Evolutionary conservation across 345 rosid species (phyloP).

Genomic region (Viola odorata): DNA sequence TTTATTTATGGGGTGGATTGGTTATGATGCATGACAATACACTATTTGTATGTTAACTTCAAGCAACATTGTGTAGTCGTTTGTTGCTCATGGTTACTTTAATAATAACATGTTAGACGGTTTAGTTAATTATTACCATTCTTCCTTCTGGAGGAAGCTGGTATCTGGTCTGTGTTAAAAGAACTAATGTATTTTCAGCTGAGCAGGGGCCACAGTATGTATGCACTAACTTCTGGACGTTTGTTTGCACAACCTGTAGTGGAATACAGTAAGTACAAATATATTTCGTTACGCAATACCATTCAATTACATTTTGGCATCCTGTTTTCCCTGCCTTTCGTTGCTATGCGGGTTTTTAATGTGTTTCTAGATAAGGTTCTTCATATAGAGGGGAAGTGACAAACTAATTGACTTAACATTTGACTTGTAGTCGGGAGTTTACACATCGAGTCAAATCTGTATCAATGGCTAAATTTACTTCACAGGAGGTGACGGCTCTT

Average conservation of each 20-base stretch:
- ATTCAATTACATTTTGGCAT: constrained; percentile 4
- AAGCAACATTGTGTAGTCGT: no score
- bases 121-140: background rate
- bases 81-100: no score
- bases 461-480: constrained; percentile 89
- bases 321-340: background rate
- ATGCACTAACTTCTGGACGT: constrained; percentile 93
- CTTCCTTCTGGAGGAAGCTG: background rate
- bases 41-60: no score
- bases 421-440: constrained; percentile 71
- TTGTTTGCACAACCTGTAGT: constrained; percentile 92
- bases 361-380: background rate
- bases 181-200: constrained; percentile 20
- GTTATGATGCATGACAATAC: no score
- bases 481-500: constrained; percentile 77
- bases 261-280: constrained; percentile 82
- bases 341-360: background rate
- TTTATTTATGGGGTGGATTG: no score
- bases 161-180: background rate
- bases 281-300: background rate
- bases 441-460: constrained; percentile 93
- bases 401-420: constrained; percentile 10
- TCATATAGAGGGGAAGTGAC: background rate
- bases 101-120: no score
- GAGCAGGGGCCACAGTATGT: constrained; percentile 97